A percentile compares a stretch with the other conserved stretches of the same genome.
These are phyloP conservation scores for Simmondsia chinensis DNA, from an alignment of 148 eudicot species.

Conservation along the genomic window DNA sequence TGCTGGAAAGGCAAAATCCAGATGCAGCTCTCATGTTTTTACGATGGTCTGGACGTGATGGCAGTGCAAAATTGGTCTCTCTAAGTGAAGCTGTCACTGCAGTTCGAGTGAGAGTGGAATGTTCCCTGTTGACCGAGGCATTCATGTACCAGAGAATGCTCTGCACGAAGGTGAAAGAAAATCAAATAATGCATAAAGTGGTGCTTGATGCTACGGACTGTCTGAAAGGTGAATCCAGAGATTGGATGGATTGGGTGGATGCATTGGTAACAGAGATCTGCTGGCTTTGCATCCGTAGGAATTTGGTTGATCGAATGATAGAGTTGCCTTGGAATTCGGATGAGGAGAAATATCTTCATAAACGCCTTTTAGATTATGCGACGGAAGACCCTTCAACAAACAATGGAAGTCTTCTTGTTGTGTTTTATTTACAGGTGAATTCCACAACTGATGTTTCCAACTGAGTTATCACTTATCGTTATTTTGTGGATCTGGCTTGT, in stretches of 20 bases:
- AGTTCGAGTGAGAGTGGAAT: constrained; percentile 79
- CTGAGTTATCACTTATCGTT: no score
- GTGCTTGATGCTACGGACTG: constrained; percentile 20
- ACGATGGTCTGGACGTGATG: constrained; percentile 86
- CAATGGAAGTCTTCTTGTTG: constrained; percentile 90
- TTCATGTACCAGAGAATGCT: constrained; percentile 85
- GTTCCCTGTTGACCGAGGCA: constrained; percentile 87
- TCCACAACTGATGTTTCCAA: no score
- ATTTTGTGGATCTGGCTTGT: no score
- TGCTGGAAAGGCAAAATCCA: constrained; percentile 76
- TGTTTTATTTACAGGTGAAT: constrained; percentile 83
- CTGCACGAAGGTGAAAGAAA: constrained; percentile 64
- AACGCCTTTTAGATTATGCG: constrained; percentile 68
- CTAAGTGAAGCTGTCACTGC: constrained; percentile 81
- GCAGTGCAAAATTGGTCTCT: constrained; percentile 49
- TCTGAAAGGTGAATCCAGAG: constrained; percentile 27
- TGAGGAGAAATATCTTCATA: constrained; percentile 80
- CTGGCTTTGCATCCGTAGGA: constrained; percentile 71
- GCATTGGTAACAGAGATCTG: constrained; percentile 83
- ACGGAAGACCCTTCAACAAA: constrained; percentile 40
- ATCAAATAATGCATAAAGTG: constrained; percentile 32
- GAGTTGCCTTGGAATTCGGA: constrained; percentile 87
- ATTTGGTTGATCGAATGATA: constrained; percentile 69
- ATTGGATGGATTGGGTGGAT: constrained; percentile 68
- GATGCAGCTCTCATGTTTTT: constrained; percentile 96